Base-by-base conservation (phyloP, 768 basidiomycete species). In the Boletus tylopilopsis region DNA sequence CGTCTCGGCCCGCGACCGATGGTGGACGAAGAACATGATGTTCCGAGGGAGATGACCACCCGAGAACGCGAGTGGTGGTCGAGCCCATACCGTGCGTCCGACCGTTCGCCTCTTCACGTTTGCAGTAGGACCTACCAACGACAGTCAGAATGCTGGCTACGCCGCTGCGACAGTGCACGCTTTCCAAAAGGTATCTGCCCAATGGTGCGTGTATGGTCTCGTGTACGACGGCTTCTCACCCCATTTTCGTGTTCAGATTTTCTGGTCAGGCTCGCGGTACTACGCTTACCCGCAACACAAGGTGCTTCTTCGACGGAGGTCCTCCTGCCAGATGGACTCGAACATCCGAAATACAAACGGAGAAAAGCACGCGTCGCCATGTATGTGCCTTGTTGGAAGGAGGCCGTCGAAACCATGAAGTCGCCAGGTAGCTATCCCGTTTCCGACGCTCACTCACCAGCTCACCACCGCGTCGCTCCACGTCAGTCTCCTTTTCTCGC, bases 81-180 rank as follows among this genome's bases (percentile, higher is more conserved):
- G 11, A 87, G 80, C 62, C 87, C 89, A 47, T 92, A 90, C 66
- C 73, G 88, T 90, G 69, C 53, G 70, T 71, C 12, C 23, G 7
- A 25, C 33, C 18, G 5, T 36, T 32, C 27, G 15, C 36, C 50
- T 34, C 15, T 6, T 35, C 11, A 6, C 22, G 3, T 32, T 37
- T 19, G 37, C 38, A 30, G 38, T 23, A 3, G 33, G 47, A 35
- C 35, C 4, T 3, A 39, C 43, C 45, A 45, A 39, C 32, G 13
- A 24, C 57, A 87, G 87, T 90, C 11, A 77, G 87, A 45, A 89
- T 91, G 83, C 62, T 90, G 6, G 71, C 80, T 6, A 78, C 78
- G 23, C 86, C 87, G 3, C 41, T 88, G 40, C 78, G 88, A 11
- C 66, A 62, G 45, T 89, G 86, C 54, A 52, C 69, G 9, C 48